Base-by-base conservation (phyloP, 768 basidiomycete genomes). In the Grammothele lineata region DNA sequence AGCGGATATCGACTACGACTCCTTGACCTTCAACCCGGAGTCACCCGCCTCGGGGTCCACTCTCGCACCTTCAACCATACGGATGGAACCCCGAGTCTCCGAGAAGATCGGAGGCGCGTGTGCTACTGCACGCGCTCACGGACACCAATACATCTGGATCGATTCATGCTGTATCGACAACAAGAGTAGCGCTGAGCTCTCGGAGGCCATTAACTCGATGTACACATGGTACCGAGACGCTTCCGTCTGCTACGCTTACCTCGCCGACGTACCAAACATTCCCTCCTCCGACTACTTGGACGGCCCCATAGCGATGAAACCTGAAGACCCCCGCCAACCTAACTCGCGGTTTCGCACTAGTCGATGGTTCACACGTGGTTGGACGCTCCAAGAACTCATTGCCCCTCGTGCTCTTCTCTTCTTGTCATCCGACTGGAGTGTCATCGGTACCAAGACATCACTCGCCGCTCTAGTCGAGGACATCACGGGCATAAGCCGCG, bases 101-200 rank as follows among this genome's bases (percentile, higher is more conserved):
- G 18, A 19, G 9, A 38, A 38, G 22, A 22, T 38, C 37, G 8
- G 15, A 14, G 4, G 22, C 3, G 37, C 37, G 14, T 38, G 37
- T 22, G 18, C 22, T 6, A 12, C 23, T 11, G 37, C 37, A 12
- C 37, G 37, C 3, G 37, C 18, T 3, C 11, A 38, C 22, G 37
- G 37, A 5, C 37, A 38, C 22, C 37, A 22, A 6, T 38, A 38
- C 37, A 7, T 43, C 42, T 43, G 42, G 42, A 36, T 43, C 14
- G 42, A 43, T 21, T 22, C 42, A 18, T 43, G 42, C 21, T 43
- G 42, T 33, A 43, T 43, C 33, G 42, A 43, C 42, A 43, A 43
- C n/a, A 43, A 19, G 21, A 43, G 42, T 33, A 43, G 42, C 21
- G 18, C 42, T 1, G 42, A 43, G 42, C 42, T 43, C 2, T 43